phyloP scores from a whole-genome alignment of 352 stramenopile species.

The Nothophytophthora sp. region DNA sequence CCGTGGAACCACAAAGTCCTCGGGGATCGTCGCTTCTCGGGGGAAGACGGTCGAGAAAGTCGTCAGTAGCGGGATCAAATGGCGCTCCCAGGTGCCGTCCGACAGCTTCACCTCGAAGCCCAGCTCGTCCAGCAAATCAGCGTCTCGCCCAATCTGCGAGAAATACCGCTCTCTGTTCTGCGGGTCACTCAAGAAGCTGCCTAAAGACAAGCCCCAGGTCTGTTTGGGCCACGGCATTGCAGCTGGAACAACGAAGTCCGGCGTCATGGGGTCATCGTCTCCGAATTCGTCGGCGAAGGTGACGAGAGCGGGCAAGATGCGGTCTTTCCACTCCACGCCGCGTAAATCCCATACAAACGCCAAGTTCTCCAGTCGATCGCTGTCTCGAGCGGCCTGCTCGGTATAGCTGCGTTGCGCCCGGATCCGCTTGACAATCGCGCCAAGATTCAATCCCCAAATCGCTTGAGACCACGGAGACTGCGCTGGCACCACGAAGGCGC shows the following conservation, averaged over 20 bases:
- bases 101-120: conserved; percentile 25
- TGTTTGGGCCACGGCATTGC: conserved; percentile 19
- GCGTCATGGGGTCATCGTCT: conserved; percentile 9
- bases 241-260: conserved; percentile 22
- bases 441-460: conserved; percentile 22
- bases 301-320: conserved; percentile 26
- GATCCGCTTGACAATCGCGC: conserved; percentile 22
- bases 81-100: conserved; percentile 16
- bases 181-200: conserved; percentile 18
- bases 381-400: conserved; percentile 11
- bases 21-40: background rate
- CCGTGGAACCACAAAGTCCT: conserved; percentile 23
- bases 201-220: conserved; percentile 25
- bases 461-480: conserved; percentile 16
- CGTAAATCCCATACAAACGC: conserved; percentile 18
- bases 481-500: conserved; percentile 19
- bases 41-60: conserved; percentile 22
- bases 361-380: conserved; percentile 9
- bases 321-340: conserved; percentile 28
- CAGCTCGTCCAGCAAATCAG: conserved; percentile 10
- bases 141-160: conserved; percentile 22
- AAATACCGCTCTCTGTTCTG: conserved; percentile 29
- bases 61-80: conserved; percentile 21
- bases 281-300: conserved; percentile 27
- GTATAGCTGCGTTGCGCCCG: conserved; percentile 15